Evolutionary conservation across 208 protist genomes (phyloP).

Genomic region (Blastocrithidia nonstop): DNA sequence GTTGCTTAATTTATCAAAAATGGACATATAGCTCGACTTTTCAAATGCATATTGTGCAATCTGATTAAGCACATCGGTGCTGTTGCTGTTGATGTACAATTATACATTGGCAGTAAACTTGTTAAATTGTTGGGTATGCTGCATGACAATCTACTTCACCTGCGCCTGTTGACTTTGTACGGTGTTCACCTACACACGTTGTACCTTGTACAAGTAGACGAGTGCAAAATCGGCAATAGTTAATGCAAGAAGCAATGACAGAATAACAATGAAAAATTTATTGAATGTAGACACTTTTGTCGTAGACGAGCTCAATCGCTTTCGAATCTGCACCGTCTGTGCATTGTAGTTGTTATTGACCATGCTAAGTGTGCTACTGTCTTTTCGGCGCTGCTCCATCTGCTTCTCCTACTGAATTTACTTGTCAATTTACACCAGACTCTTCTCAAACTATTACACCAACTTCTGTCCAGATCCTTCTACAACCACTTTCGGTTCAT

Average conservation of each 20-base stretch:
- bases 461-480: neutral
- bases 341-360: neutral
- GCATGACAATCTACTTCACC: no score
- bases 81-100: conserved; percentile 1
- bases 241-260: neutral
- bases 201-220: no score
- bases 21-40: neutral
- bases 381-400: neutral
- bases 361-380: neutral
- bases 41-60: neutral
- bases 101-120: neutral
- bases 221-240: neutral
- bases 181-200: no score
- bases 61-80: neutral
- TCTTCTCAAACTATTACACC: neutral
- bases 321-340: neutral
- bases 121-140: neutral
- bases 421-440: neutral
- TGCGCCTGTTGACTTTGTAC: no score
- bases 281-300: neutral
- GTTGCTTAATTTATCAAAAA: neutral
- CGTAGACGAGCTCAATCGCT: neutral
- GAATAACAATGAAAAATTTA: no score
- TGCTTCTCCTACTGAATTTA: neutral
- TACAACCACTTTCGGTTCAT: neutral